A percentile compares a stretch with the other conserved stretches of the same genome.
Conservation (phyloP, 2,329 filamentous ascomycete species). For the Alternaria ventricosa region DNA sequence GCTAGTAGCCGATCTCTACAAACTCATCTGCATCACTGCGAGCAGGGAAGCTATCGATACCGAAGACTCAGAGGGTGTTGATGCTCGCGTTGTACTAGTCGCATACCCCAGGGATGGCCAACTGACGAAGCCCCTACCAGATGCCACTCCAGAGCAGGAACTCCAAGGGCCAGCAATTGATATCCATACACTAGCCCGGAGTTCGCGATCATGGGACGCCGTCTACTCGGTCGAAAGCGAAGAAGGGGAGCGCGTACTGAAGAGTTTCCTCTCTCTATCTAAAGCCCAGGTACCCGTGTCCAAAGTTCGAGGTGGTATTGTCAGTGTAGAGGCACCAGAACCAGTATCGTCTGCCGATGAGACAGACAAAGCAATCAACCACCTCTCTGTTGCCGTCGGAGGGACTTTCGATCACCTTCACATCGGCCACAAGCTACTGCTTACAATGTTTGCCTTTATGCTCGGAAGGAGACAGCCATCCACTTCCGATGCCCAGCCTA, state of each 20-base stretch:
- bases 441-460: conserved; percentile 83
- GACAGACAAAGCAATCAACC: conserved; percentile 37
- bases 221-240: conserved; percentile 73
- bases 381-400: conserved; percentile 77
- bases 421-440: conserved; percentile 91
- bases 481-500: conserved; percentile 36
- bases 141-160: conserved; percentile 38
- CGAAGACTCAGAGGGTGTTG: conserved; percentile 73
- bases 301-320: conserved; percentile 45
- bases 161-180: conserved; percentile 58
- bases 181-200: conserved; percentile 55
- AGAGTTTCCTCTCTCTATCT: conserved; percentile 49
- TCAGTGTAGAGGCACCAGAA: conserved; percentile 25
- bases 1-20: conserved; percentile 79
- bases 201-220: conserved; percentile 65
- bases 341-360: conserved; percentile 4
- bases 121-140: conserved; percentile 24
- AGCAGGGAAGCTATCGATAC: conserved; percentile 68
- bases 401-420: conserved; percentile 98
- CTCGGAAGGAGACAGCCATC: conserved; percentile 53
- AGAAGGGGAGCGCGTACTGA: conserved; percentile 65
- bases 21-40: conserved; percentile 75
- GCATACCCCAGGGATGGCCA: conserved; percentile 60
- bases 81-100: conserved; percentile 76
- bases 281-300: conserved; percentile 36